Evolutionary conservation across 345 rosid species (phyloP), one percentile per base, ranked within the genome.

Genomic region (Psidium friedrichsthalianum): DNA sequence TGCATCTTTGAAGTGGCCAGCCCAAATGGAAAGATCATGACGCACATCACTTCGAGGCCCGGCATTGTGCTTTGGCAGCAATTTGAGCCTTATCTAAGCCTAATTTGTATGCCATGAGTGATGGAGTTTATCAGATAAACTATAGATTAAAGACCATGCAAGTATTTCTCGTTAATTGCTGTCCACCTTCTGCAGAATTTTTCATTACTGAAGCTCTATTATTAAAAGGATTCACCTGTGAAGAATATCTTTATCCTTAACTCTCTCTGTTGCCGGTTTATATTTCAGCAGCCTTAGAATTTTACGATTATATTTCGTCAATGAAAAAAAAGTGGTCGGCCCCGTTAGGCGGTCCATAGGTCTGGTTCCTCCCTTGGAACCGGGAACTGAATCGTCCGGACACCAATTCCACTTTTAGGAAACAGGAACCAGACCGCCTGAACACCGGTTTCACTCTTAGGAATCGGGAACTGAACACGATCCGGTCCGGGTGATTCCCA

Each of bases 1-100:
- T 92, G 93, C 93, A 92, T 92, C 91, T 92, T 92, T 90, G 90
- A 92, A 36, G 92, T 92, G 83, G 92, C 92, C 86, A 89, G n/a
- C 74, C 91, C 94, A 27, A 92, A 92, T 24, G 18, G 74, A 59
- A 59, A 15, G 18, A 15, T 59, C 74, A n/a, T 27, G 74, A 59
- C 20, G 18, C 36, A 6, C 27, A 59, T 27, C 74, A 59, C 2
- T 58, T 58, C 69, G 36, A 59, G 36, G 9, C 56, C 18, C 15
- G 2, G 55, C 32, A n/a, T 58, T 58, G 18, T 58, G 12, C 14
- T n/a, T n/a, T 58, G 32, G 32, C 69, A n/a, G 32, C 8, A 3
- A n/a, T n/a, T 58, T 58, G 32, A 59, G 74, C 74, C 74, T 59
- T 27, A 27, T 59, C 36, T 59, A 27, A 59, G 27, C 27, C 36